Evolutionary conservation across 106 monocot genomes (phyloP), one percentile per base, ranked within the genome.

Genomic region (Dioscorea dumetorum): DNA sequence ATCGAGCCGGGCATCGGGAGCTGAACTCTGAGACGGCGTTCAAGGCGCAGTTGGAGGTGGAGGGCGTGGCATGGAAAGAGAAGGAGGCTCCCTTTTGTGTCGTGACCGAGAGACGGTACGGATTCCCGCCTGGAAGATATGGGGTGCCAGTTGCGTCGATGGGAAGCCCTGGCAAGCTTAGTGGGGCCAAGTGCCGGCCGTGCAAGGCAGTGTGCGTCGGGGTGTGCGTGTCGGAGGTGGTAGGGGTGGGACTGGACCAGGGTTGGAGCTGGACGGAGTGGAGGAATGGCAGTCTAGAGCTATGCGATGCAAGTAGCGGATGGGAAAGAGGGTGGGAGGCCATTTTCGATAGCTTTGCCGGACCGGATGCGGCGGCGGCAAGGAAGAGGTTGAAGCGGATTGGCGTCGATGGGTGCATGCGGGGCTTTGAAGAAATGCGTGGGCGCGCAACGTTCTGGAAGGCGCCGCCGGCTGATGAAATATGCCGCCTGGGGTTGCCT

Each of bases 171-270:
- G 87, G 91, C 0, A 89, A 86, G 70, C 76, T 97, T 49, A 97
- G 86, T 66, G 97, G 97, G 0, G 87, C 83, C 54, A 97, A 97
- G 80, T 97, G 97, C 66, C 73, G 97, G 62, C 97, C 91, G 28
- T 92, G 97, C 77, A 24, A 12, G 21, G 31, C 82, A 33, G 70
- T 56, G 33, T 97, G 97, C 70, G 58, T 0, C 17, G 91, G 79
- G 18, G n/a, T 32, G 18, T 91, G 94, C 65, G 74, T 53, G 8
- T 72, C 15, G 48, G 56, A 60, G 7, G 50, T 67, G 8, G 50
- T 67, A 4, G 72, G 48, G 35, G 12, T 0, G 3, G 8, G 21
- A 0, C 16, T 81, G 65, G 62, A 73, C 12, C 4, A 49, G 5
- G 60, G 31, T 11, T 88, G 85, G 85, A 76, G 90, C 72, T 87